Percentiles rank a stretch among this genome's conserved stretches.
Conservation (phyloP, 257 asterid species). For the Parsonsia alboflavescens region DNA sequence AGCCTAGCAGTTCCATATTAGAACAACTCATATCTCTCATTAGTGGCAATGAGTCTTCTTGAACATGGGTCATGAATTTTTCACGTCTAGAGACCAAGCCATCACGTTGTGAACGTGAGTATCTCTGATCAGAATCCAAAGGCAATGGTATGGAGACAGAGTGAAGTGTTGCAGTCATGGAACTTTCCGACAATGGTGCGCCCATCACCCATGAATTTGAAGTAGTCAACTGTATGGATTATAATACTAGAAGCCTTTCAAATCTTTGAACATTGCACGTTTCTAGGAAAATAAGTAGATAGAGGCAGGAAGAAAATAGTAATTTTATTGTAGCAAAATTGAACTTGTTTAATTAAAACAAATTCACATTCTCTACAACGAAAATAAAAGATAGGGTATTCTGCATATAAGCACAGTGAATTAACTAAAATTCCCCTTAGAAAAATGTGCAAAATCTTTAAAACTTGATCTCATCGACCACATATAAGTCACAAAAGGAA, state of each 20-base stretch:
- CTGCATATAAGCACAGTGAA: not conserved
- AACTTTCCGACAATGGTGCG: constrained; percentile 52
- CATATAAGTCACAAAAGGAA: not conserved
- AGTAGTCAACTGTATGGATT: constrained; percentile 47
- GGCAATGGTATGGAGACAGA: constrained; percentile 93
- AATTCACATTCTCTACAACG: too few relatives aligned
- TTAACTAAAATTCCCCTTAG: not conserved
- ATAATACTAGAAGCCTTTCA: constrained; percentile 45
- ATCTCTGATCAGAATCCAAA: constrained; percentile 73
- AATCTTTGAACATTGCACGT: constrained; percentile 56
- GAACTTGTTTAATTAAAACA: too few relatives aligned
- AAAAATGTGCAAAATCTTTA: not conserved
- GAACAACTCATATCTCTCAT: constrained; percentile 23
- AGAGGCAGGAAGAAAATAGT: not conserved
- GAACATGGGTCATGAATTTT: constrained; percentile 64
- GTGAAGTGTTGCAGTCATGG: constrained; percentile 61
- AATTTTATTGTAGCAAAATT: not conserved
- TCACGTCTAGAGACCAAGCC: constrained; percentile 72
- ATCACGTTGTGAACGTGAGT: constrained; percentile 55
- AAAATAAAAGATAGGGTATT: too few relatives aligned
- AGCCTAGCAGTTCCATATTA: constrained; percentile 8
- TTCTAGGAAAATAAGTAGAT: constrained; percentile 39
- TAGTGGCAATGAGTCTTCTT: constrained; percentile 69
- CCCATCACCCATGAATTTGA: constrained; percentile 52
- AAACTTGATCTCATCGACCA: not conserved